Base-by-base conservation (phyloP, 2,329 filamentous ascomycete species). In the Cladosporium sp. region DNA sequence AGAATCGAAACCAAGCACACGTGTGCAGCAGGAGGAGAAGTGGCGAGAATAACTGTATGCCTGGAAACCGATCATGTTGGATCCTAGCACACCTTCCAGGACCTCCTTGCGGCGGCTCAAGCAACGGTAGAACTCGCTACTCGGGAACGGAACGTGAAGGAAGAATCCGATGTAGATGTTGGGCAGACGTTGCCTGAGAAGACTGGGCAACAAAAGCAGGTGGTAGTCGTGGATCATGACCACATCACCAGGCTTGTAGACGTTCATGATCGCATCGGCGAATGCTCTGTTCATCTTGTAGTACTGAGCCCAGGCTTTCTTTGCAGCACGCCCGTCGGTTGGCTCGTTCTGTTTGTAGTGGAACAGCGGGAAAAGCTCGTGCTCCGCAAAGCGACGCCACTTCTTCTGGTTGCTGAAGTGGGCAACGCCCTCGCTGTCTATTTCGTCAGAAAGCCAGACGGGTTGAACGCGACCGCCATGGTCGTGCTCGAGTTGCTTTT, bases 311-410 rank as follows among this genome's bases (percentile, higher is more conserved):
- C 94, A 98, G 72, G 93, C 89, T 50, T 90, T 84, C 62, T 91
- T 88, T 76, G 95, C 91, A 21, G 88, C 88, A 70, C 91, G 88
- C 40, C 93, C 93, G 76, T 97, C 91, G 14, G 89, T 91, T 1
- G 94, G 92, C 76, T 93, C 92, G 75, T 96, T 91, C 75, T 95
- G 92, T 80, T 96, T 96, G 84, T 98, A 98, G 79, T 98, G 94
- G 76, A 97, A 93, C 11, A 97, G 85, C 1, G 92, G 93, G 80
- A 96, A 97, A 31, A 98, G 84, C 72, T 97, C 91, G 75, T 93
- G 89, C 80, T 97, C 93, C 18, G 93, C 92, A 78, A 95, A 98
- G 49, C 91, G 86, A 69, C 93, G 87, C 94, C 95, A 98, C 69
- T 93, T 85, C 35, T 84, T 83, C 80, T 97, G 93, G 72, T 97